Evolutionary conservation across 148 eudicot species (phyloP).

Genomic region (Cornus controversa): DNA sequence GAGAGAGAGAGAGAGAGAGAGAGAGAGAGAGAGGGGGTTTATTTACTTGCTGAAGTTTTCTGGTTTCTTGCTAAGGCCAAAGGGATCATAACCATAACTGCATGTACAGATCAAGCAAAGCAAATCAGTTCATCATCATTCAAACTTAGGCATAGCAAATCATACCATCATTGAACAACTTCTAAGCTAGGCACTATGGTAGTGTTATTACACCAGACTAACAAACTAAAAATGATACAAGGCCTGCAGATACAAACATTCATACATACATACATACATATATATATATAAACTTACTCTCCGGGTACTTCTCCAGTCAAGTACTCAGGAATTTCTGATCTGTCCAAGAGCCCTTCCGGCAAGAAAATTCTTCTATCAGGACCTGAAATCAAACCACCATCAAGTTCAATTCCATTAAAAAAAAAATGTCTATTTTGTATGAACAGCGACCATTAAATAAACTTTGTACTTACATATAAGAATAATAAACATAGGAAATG

Average conservation of each 20-base stretch:
- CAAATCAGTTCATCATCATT: neutral
- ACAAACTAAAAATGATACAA: neutral
- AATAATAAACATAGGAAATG: too few species aligned
- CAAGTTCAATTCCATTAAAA: too few species aligned
- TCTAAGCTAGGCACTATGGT: neutral
- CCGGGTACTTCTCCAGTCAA: conserved; percentile 96
- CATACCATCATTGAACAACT: too few species aligned
- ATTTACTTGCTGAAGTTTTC: conserved; percentile 92
- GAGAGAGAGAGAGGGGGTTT: conserved; percentile 4
- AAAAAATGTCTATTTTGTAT: too few species aligned
- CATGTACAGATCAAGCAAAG: conserved; percentile 12
- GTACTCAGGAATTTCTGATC: conserved; percentile 89
- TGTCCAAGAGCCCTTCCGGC: conserved; percentile 93
- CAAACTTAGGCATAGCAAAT: neutral
- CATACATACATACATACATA: too few species aligned
- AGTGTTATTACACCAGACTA: neutral
- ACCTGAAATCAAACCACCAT: conserved; percentile 28
- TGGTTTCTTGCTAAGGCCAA: conserved; percentile 98
- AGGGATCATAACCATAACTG: conserved; percentile 99
- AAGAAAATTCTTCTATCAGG: conserved; percentile 97
- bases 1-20: conserved; percentile 13
- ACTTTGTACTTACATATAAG: too few species aligned
- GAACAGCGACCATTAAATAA: too few species aligned
- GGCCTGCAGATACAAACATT: neutral
- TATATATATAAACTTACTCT: conserved; percentile 53